A percentile compares a stretch with the other conserved stretches of the same genome.
Evolutionary conservation across 1,284 basidiomycete genomes (phyloP).

Genomic region (Pascua guehoae): DNA sequence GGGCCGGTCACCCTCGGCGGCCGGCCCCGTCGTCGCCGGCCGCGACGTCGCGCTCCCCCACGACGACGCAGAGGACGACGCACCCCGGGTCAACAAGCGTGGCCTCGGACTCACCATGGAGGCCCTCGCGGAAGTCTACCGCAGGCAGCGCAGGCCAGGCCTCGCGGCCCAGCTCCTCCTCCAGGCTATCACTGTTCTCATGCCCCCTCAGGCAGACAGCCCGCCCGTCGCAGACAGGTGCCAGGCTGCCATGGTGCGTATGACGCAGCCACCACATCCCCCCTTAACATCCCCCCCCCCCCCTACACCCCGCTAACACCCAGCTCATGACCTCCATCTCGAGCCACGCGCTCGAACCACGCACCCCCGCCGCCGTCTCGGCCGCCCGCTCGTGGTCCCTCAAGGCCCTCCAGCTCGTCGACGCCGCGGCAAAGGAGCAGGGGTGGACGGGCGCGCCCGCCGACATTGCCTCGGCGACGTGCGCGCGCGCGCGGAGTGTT

Average conservation of each 20-base stretch:
- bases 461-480: slow-evolving; percentile 27
- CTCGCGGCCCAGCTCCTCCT: slow-evolving; percentile 43
- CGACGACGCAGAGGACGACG: slow-evolving; percentile 24
- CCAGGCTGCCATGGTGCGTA: slow-evolving; percentile 42
- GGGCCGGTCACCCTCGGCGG: background rate
- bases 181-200: slow-evolving; percentile 42
- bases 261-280: background rate
- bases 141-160: slow-evolving; percentile 36
- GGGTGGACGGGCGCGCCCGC: slow-evolving; percentile 13
- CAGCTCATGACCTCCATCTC: slow-evolving; percentile 48
- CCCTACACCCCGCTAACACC: slow-evolving; percentile 2
- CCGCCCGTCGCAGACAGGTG: slow-evolving; percentile 39
- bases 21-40: slow-evolving; percentile 32
- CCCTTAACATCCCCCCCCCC: background rate
- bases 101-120: slow-evolving; percentile 50
- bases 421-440: slow-evolving; percentile 28
- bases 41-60: slow-evolving; percentile 34
- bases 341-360: slow-evolving; percentile 39
- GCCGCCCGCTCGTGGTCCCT: slow-evolving; percentile 43
- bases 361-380: slow-evolving; percentile 33
- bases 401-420: slow-evolving; percentile 38
- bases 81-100: slow-evolving; percentile 39
- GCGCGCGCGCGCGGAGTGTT: slow-evolving; percentile 36
- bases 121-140: slow-evolving; percentile 45
- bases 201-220: slow-evolving; percentile 31